phyloP scores from a whole-genome alignment of 2,329 filamentous ascomycete genomes.

The Hawksworthiomyces lignivorus region DNA sequence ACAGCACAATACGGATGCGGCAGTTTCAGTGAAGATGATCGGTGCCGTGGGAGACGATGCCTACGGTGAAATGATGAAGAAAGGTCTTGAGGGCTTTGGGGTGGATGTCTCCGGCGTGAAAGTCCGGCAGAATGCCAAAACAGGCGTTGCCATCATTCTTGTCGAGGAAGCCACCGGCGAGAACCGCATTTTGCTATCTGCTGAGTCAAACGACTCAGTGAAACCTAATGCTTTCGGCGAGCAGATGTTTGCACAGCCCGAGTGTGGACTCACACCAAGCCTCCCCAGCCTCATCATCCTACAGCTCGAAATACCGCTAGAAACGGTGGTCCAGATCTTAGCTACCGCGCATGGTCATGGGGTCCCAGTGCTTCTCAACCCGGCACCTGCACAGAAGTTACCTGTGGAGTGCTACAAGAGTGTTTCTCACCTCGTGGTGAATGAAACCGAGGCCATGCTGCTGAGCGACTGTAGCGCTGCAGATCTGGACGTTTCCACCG shows the following conservation, averaged over 20 bases:
- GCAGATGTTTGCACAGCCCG: slow-evolving; percentile 30
- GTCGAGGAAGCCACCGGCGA: slow-evolving; percentile 65
- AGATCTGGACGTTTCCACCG: slow-evolving; percentile 24
- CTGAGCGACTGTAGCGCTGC: slow-evolving; percentile 36
- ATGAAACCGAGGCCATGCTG: slow-evolving; percentile 62
- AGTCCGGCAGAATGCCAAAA: slow-evolving; percentile 38
- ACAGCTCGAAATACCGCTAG: slow-evolving; percentile 51
- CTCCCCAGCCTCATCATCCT: slow-evolving; percentile 49
- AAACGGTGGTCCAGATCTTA: slow-evolving; percentile 43
- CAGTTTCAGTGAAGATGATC: slow-evolving; percentile 53
- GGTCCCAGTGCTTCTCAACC: slow-evolving; percentile 59
- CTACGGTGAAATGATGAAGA: slow-evolving; percentile 52
- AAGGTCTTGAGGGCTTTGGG: slow-evolving; percentile 50
- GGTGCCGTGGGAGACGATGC: slow-evolving; percentile 64
- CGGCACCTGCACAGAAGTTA: slow-evolving; percentile 52
- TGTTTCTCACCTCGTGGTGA: slow-evolving; percentile 61
- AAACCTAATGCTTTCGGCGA: slow-evolving; percentile 16
- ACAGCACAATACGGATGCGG: slow-evolving; percentile 9
- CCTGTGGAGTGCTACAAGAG: slow-evolving; percentile 49
- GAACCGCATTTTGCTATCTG: slow-evolving; percentile 67
- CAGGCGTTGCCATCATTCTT: slow-evolving; percentile 66
- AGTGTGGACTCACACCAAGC: no score
- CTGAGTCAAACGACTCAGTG: slow-evolving; percentile 58
- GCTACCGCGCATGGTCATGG: slow-evolving; percentile 26
- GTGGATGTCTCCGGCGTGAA: slow-evolving; percentile 51